Percentiles rank a stretch among this genome's conserved stretches.
phyloP scores from a whole-genome alignment of 2,329 filamentous ascomycete species.

The Aspergillus carbonarius region DNA sequence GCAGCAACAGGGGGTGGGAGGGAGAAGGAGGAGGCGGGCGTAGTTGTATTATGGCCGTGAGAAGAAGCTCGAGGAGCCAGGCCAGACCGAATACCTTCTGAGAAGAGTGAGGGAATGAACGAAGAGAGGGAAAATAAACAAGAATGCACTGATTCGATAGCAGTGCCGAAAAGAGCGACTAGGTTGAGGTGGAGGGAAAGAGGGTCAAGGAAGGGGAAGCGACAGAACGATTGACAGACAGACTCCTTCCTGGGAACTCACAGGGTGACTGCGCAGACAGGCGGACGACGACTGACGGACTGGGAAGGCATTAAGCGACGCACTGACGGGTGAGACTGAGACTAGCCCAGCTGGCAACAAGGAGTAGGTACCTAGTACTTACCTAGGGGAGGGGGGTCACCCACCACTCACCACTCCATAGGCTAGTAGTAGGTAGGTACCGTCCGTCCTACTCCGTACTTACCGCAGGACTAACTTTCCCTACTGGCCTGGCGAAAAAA shows the following conservation, averaged over 20 bases:
- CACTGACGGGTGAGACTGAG: conserved; percentile 5
- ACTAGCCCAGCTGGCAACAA: background rate
- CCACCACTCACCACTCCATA: background rate
- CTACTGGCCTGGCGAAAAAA: background rate
- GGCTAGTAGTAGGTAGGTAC: no score
- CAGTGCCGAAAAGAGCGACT: conserved; percentile 14
- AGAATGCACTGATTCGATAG: conserved; percentile 7
- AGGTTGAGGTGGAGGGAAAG: conserved; percentile 7
- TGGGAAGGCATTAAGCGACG: conserved; percentile 7
- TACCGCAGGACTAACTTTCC: background rate
- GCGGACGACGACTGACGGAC: background rate
- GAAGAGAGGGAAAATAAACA: background rate
- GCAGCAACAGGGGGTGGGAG: background rate
- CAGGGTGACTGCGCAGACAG: background rate
- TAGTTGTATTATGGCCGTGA: background rate
- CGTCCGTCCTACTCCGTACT: no score
- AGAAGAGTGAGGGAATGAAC: conserved; percentile 2
- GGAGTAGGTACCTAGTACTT: background rate
- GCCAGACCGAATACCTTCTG: conserved; percentile 3
- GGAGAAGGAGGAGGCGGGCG: background rate
- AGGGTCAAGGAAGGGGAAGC: conserved; percentile 12
- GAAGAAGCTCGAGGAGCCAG: background rate
- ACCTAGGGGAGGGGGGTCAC: background rate
- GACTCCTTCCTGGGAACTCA: conserved; percentile 3
- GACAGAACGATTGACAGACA: background rate